These are phyloP conservation scores for Hermanozyma aechmeae DNA, from an alignment of 805 yeast genomes.

Conservation along the genomic window DNA sequence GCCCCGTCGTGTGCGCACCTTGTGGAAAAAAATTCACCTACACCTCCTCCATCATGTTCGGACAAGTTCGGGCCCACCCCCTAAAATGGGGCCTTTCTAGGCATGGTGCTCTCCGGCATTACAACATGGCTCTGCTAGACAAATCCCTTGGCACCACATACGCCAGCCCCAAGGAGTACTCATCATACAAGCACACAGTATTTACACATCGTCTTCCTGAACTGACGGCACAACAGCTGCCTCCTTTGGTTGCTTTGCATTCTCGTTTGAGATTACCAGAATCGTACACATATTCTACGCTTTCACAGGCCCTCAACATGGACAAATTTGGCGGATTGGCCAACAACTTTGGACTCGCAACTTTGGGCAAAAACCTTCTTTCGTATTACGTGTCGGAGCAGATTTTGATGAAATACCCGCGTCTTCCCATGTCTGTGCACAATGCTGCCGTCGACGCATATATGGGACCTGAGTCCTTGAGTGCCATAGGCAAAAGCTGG, in stretches of 20 bases:
- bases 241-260: constrained; percentile 72
- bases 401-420: constrained; percentile 70
- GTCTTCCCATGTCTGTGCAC: constrained; percentile 76
- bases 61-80: no score
- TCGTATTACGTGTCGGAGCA: constrained; percentile 69
- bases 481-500: constrained; percentile 68
- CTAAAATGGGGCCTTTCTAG: no score
- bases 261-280: constrained; percentile 61
- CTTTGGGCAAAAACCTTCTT: constrained; percentile 74
- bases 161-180: constrained; percentile 26
- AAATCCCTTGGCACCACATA: constrained; percentile 20
- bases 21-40: no score
- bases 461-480: constrained; percentile 57
- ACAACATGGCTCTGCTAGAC: constrained; percentile 16
- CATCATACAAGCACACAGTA: constrained; percentile 29
- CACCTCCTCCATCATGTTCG: no score
- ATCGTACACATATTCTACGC: constrained; percentile 48
- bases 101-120: constrained; percentile 2
- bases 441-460: constrained; percentile 70
- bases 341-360: constrained; percentile 69
- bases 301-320: constrained; percentile 77
- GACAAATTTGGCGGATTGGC: constrained; percentile 34
- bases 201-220: constrained; percentile 39
- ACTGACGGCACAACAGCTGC: constrained; percentile 44
- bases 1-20: no score